phyloP scores from a whole-genome alignment of 2,329 filamentous ascomycete species.

The Apiospora koreana region DNA sequence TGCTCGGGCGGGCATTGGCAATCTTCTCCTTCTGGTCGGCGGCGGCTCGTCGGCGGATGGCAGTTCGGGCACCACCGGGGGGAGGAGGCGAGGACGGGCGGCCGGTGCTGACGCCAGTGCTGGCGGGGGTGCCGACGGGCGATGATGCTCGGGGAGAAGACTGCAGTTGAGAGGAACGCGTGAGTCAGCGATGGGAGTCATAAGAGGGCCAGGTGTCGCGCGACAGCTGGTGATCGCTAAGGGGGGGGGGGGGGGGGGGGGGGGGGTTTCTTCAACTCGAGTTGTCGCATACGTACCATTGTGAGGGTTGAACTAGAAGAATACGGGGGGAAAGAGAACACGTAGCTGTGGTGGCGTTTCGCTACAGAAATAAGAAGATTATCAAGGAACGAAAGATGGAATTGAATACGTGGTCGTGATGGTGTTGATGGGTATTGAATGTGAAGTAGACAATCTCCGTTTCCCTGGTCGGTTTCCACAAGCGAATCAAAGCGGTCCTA shows the following conservation, averaged over 20 bases:
- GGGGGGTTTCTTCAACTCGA: not conserved
- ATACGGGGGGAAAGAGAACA: constrained; percentile 21
- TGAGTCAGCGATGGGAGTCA: not conserved
- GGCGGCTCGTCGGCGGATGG: constrained; percentile 91
- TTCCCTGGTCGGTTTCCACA: not conserved
- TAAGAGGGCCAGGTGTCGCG: not conserved
- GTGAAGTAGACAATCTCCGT: not conserved
- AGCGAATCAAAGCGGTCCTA: not conserved
- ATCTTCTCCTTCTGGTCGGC: constrained; percentile 97
- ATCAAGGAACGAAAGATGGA: constrained; percentile 1
- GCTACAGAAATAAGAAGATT: constrained; percentile 7
- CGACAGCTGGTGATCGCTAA: not conserved
- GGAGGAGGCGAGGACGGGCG: constrained; percentile 85
- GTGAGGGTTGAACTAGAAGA: constrained; percentile 1
- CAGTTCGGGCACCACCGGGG: constrained; percentile 91
- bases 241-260: no score
- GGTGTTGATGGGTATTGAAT: constrained; percentile 5
- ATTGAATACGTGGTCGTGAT: constrained; percentile 5
- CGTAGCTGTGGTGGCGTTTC: constrained; percentile 8
- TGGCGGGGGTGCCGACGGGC: constrained; percentile 56
- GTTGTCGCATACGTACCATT: constrained; percentile 21
- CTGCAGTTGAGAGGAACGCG: constrained; percentile 32
- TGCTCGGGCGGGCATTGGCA: constrained; percentile 89
- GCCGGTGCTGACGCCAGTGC: constrained; percentile 68
- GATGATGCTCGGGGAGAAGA: constrained; percentile 63